Percentiles rank a stretch among this genome's conserved stretches.
phyloP scores from a whole-genome alignment of 495 filamentous ascomycete species.

The Annulohypoxylon bovei region DNA sequence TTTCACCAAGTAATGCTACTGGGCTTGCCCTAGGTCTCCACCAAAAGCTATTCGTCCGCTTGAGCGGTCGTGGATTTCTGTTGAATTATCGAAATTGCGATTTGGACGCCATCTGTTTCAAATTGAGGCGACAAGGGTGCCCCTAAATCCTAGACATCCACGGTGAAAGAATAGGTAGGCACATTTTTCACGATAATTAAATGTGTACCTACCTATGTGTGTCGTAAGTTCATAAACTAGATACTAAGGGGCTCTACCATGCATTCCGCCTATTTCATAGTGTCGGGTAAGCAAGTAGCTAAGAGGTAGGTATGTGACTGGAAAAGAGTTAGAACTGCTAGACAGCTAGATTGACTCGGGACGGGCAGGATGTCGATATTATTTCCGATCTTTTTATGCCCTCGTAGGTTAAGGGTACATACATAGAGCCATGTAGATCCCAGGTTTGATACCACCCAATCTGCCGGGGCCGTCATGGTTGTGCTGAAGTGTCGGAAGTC shows the following conservation, averaged over 20 bases:
- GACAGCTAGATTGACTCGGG: not conserved
- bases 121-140: constrained; percentile 17
- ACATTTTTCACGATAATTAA: not conserved
- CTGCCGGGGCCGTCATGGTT: constrained; percentile 12
- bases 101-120: constrained; percentile 17
- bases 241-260: not conserved
- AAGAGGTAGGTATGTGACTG: constrained; percentile 1
- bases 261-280: not conserved
- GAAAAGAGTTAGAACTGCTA: constrained; percentile 1
- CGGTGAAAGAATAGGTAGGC: not conserved
- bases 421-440: not conserved
- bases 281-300: not conserved
- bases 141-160: constrained; percentile 6
- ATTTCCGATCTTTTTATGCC: not conserved
- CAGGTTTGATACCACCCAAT: constrained; percentile 3
- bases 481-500: constrained; percentile 27
- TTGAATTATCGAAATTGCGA: constrained; percentile 15
- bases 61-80: constrained; percentile 2
- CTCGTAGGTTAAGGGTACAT: constrained; percentile 6
- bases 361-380: not conserved
- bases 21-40: constrained; percentile 4
- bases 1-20: constrained; percentile 2
- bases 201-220: not conserved
- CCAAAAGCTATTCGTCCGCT: not conserved
- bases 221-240: constrained; percentile 3